These are phyloP conservation scores for Aspergillus phoenicis DNA, from an alignment of 2,329 filamentous ascomycete genomes.

Conservation along the genomic window DNA sequence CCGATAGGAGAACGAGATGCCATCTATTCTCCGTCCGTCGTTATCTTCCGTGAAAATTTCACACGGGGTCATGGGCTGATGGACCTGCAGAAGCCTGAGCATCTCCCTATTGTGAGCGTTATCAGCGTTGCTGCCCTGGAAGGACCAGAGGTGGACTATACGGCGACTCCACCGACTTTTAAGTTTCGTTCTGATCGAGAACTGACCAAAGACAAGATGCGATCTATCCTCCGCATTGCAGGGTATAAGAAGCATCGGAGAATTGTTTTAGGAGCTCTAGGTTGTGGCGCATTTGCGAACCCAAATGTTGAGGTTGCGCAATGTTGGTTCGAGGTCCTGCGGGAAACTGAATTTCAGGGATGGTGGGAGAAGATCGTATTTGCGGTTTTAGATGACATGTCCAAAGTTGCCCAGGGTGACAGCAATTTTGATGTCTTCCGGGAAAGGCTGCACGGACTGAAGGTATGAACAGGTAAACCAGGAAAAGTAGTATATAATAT, in stretches of 20 bases:
- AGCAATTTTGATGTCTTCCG: constrained; percentile 39
- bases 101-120: constrained; percentile 58
- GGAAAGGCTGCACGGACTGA: constrained; percentile 31
- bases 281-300: constrained; percentile 68
- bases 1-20: constrained; percentile 55
- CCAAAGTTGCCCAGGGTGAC: constrained; percentile 20
- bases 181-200: constrained; percentile 49
- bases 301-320: constrained; percentile 63
- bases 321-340: constrained; percentile 64
- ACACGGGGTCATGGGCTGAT: constrained; percentile 53
- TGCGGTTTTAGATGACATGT: constrained; percentile 55
- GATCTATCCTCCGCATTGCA: constrained; percentile 62
- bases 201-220: constrained; percentile 65
- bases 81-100: constrained; percentile 34
- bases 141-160: constrained; percentile 38
- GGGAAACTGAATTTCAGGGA: constrained; percentile 62
- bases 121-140: constrained; percentile 63
- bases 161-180: constrained; percentile 37
- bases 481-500: neutral
- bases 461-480: constrained; percentile 23
- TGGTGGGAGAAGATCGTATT: constrained; percentile 69
- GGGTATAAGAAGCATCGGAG: constrained; percentile 58
- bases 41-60: constrained; percentile 59
- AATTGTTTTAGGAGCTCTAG: constrained; percentile 68
- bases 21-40: constrained; percentile 63